Evolutionary conservation across 345 rosid species (phyloP), one percentile per base, ranked within the genome.

Genomic region (Eucalyptus erythrocorys): DNA sequence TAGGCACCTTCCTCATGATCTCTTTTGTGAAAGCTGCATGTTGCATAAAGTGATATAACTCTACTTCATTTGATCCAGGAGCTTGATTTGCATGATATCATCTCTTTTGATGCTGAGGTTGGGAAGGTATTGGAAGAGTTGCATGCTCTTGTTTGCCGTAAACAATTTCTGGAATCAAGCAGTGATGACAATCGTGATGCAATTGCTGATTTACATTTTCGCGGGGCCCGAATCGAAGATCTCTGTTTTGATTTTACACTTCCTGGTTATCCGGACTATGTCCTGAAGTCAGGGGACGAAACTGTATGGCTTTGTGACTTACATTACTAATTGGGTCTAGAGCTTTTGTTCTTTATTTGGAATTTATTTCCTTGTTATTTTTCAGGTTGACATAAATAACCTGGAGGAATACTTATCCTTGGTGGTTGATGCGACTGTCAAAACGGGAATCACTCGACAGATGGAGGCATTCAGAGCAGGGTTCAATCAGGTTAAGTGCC

Each of bases 401-500:
- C 94, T 97, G 90, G 99, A 98, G 89, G 99, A 97, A 86, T 98
- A 96, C 91, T 93, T 98, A 87, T 92, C 95, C 48, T 91, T 94
- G 92, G 98, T 96, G 13, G 99, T 97, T 89, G 98, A 98, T 92
- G 98, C 99, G 66, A 96, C 98, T 88, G 96, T 98, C 87, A 97
- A 94, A 93, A 89, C 94, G 6, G 99, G 99, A 88, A 95, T 97
- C 27, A 34, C 91, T 89, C 93, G 96, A 81, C 99, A 98, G 92
- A 86, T 96, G 86, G 99, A 98, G 87, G 99, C 99, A 87, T 97
- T 98, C 90, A 93, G 95, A 90, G 95, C 96, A 42, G 99, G 99
- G 59, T 98, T 98, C 90, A 97, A 96, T 93, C 99, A 98, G 99
- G 99, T 96, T 32, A 81, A 87, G 55, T 37, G 59, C 10, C 80